A percentile compares a stretch with the other conserved stretches of the same genome.
phyloP scores from a whole-genome alignment of 306 rosid species.

The Senna tora region DNA sequence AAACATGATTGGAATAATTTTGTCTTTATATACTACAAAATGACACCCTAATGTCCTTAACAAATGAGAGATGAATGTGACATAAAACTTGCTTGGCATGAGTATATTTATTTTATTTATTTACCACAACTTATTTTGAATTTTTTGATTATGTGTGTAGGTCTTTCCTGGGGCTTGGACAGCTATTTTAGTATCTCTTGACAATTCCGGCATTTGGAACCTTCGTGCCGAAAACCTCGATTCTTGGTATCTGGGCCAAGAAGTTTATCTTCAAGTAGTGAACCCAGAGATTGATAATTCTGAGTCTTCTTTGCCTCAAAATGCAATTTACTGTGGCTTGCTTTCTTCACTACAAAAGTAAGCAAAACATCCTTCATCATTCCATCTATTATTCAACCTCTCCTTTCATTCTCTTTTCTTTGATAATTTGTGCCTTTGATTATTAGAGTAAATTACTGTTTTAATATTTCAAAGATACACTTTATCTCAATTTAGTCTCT shows the following conservation, averaged over 20 bases:
- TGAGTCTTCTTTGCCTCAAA: slow-evolving; percentile 64
- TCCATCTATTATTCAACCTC: background rate
- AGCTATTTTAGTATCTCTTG: slow-evolving; percentile 84
- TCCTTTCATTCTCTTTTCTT: background rate
- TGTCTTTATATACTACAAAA: no score
- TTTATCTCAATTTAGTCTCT: no score
- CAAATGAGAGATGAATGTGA: slow-evolving; percentile 24
- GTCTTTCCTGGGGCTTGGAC: slow-evolving; percentile 98
- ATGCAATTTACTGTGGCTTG: slow-evolving; percentile 79
- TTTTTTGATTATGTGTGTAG: slow-evolving; percentile 43
- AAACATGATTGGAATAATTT: no score
- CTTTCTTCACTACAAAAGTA: slow-evolving; percentile 89
- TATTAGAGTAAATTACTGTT: no score
- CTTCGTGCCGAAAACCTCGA: slow-evolving; percentile 85
- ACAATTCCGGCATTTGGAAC: slow-evolving; percentile 91
- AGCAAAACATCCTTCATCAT: slow-evolving; percentile 29
- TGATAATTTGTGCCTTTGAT: no score
- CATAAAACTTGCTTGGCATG: background rate
- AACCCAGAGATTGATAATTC: slow-evolving; percentile 63
- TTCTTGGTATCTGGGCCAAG: slow-evolving; percentile 94
- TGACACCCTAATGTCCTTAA: no score
- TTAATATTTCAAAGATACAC: no score
- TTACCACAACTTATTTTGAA: slow-evolving; percentile 10
- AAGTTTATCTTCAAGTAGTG: slow-evolving; percentile 68
- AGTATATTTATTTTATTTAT: background rate